Percentiles rank a stretch among this genome's conserved stretches.
Evolutionary conservation across 768 basidiomycete species (phyloP).

Genomic region (Lanmaoa pseudosensibilis): DNA sequence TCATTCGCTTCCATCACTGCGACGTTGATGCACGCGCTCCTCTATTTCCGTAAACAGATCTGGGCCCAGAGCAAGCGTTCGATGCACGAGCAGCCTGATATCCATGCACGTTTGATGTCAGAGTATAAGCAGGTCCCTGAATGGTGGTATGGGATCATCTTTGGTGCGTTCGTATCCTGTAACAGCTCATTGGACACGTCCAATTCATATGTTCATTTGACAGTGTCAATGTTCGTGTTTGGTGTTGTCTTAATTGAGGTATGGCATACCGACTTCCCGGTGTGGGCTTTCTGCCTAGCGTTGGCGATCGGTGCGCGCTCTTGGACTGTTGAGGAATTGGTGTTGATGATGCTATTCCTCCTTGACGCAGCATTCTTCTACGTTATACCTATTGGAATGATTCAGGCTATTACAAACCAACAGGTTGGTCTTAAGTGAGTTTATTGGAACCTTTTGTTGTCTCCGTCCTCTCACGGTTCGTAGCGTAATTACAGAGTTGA

Average conservation of each 20-base stretch:
- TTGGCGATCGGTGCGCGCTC: conserved; percentile 28
- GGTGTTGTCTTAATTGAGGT: conserved; percentile 58
- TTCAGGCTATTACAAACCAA: conserved; percentile 79
- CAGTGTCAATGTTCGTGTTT: conserved; percentile 54
- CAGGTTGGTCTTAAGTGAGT: conserved; percentile 58
- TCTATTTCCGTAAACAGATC: conserved; percentile 80
- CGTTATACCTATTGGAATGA: conserved; percentile 72
- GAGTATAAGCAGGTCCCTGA: conserved; percentile 58
- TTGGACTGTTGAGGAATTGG: background rate
- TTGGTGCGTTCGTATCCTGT: conserved; percentile 17
- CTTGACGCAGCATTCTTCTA: conserved; percentile 48
- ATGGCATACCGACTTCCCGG: conserved; percentile 52
- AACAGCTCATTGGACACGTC: background rate
- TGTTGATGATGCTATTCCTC: background rate
- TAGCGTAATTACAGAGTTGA: conserved; percentile 68
- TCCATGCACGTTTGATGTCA: conserved; percentile 61
- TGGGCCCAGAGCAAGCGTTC: conserved; percentile 68
- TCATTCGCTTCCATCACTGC: conserved; percentile 84
- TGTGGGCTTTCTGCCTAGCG: conserved; percentile 44
- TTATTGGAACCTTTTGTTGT: background rate
- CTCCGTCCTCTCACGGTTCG: background rate
- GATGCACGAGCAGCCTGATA: conserved; percentile 76
- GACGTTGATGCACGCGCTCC: conserved; percentile 66
- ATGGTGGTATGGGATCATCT: conserved; percentile 52
- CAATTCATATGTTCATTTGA: background rate